Conservation (phyloP, 495 filamentous ascomycete species). For the Corynascus novoguineensis region DNA sequence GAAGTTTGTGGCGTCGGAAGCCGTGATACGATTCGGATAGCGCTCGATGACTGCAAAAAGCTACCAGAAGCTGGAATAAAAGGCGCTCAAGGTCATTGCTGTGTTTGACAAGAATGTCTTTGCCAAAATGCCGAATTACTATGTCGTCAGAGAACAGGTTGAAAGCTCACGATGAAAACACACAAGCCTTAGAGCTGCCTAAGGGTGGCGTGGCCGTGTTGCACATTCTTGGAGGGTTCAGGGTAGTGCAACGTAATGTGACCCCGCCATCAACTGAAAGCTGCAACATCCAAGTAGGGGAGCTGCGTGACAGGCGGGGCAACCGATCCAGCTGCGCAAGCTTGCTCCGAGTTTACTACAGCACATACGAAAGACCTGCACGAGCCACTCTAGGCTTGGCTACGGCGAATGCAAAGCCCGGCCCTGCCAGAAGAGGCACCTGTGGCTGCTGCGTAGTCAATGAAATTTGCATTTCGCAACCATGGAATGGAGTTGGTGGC, state of each 20-base stretch:
- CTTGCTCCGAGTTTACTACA: background rate
- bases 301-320: background rate
- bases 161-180: background rate
- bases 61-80: background rate
- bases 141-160: background rate
- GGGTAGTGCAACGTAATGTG: background rate
- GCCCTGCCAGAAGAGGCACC: no score
- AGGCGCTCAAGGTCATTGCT: background rate
- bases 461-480: no score
- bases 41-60: background rate
- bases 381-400: no score
- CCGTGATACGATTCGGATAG: background rate
- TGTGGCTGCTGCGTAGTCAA: no score
- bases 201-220: background rate
- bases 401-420: no score
- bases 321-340: background rate
- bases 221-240: background rate
- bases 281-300: background rate
- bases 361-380: no score
- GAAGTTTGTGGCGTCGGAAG: background rate
- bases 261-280: conserved; percentile 1
- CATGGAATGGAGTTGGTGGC: no score
- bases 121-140: background rate
- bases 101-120: background rate
- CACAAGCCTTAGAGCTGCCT: background rate